Conservation (phyloP, 2,329 filamentous ascomycete genomes). For the Fusarium hostae region DNA sequence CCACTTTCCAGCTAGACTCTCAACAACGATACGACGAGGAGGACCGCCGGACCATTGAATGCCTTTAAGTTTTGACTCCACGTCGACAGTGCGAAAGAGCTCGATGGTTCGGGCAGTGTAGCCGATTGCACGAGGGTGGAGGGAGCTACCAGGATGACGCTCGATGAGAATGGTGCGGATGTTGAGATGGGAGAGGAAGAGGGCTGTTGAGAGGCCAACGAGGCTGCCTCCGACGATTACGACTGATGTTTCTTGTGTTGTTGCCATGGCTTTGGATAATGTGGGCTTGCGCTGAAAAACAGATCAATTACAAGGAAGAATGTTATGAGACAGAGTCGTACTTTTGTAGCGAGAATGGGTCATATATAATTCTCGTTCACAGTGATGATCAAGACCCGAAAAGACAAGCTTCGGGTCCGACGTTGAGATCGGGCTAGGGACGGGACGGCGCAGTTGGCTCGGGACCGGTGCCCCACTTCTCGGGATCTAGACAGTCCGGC, state of each 20-base stretch:
- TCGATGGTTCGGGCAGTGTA: slow-evolving; percentile 54
- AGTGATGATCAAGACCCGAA: neutral
- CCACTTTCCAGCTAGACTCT: slow-evolving; percentile 40
- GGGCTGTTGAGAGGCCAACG: slow-evolving; percentile 52
- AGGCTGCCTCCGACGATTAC: slow-evolving; percentile 54
- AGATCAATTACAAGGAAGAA: too few relatives aligned
- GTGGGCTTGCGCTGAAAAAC: too few relatives aligned
- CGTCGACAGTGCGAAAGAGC: slow-evolving; percentile 46
- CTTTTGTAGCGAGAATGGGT: rapidly evolving
- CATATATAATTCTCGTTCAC: neutral
- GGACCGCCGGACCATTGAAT: slow-evolving; percentile 30
- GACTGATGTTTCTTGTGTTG: slow-evolving; percentile 37
- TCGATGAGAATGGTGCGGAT: slow-evolving; percentile 52
- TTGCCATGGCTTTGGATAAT: too few relatives aligned
- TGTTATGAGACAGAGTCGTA: too few relatives aligned
- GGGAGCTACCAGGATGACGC: slow-evolving; percentile 48
- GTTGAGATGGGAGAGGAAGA: slow-evolving; percentile 49
- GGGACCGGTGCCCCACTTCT: neutral
- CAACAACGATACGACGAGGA: slow-evolving; percentile 36
- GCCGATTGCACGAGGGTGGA: slow-evolving; percentile 52
- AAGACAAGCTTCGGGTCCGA: neutral
- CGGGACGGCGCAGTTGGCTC: neutral
- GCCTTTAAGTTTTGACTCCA: slow-evolving; percentile 25
- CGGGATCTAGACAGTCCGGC: neutral
- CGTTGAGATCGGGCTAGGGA: too few relatives aligned